phyloP scores from a whole-genome alignment of 208 protist species.

The Trypanosoma platydactyli region DNA sequence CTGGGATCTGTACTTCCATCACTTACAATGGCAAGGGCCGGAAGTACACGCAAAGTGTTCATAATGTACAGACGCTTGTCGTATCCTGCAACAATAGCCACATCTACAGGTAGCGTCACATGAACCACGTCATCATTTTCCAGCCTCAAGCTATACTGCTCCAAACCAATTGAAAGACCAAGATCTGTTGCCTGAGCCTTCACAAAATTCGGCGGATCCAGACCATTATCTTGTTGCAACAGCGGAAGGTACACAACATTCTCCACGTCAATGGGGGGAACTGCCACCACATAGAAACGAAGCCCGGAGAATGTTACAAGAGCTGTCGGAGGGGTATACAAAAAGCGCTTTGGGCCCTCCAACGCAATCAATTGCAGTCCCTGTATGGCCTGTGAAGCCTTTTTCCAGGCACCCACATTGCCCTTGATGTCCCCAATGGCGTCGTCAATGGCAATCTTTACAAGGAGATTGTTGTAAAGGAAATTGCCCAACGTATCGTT shows the following conservation, averaged over 20 bases:
- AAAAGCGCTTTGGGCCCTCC: slow-evolving; percentile 44
- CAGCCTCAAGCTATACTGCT: slow-evolving; percentile 30
- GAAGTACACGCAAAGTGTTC: slow-evolving; percentile 47
- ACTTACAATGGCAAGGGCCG: slow-evolving; percentile 33
- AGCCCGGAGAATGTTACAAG: slow-evolving; percentile 63
- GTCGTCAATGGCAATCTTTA: slow-evolving; percentile 56
- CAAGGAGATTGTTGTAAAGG: slow-evolving; percentile 45
- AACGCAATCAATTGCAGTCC: slow-evolving; percentile 39
- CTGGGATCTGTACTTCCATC: too few relatives aligned
- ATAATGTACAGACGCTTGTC: slow-evolving; percentile 79
- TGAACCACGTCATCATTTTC: slow-evolving; percentile 8
- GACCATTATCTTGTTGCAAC: background rate
- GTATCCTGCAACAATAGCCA: slow-evolving; percentile 42
- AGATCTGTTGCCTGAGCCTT: slow-evolving; percentile 35
- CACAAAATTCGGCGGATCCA: slow-evolving; percentile 31
- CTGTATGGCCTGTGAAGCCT: slow-evolving; percentile 34
- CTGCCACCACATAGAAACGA: slow-evolving; percentile 45
- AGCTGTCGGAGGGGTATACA: slow-evolving; percentile 53
- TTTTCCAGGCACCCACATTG: slow-evolving; percentile 40
- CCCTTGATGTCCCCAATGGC: slow-evolving; percentile 42
- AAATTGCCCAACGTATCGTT: slow-evolving; percentile 26
- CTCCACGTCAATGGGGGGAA: slow-evolving; percentile 46
- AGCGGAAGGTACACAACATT: slow-evolving; percentile 17
- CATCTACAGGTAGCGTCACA: slow-evolving; percentile 18
- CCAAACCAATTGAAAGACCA: slow-evolving; percentile 34